Conservation (phyloP, 177 flowering plant genomes). For the Vitis hybrid region DNA sequence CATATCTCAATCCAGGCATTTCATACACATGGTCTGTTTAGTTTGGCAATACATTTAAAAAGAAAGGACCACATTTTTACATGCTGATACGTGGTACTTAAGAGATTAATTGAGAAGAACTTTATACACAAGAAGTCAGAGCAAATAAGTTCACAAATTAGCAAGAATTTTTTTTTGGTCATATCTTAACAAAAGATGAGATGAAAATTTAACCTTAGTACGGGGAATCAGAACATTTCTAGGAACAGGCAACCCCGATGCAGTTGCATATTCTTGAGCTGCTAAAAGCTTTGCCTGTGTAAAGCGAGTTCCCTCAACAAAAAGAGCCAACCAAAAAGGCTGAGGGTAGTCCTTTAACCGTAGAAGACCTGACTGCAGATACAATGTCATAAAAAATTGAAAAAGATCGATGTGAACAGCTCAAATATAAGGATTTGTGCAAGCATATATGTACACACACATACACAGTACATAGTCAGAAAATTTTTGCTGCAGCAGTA, state of each 20-base stretch:
- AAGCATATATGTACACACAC: not conserved
- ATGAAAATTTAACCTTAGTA: constrained; percentile 65
- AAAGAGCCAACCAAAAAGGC: constrained; percentile 99
- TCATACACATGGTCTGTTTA: too few relatives aligned
- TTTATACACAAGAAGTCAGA: too few relatives aligned
- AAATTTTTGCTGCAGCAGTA: constrained; percentile 15
- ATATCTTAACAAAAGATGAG: not conserved
- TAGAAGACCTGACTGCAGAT: constrained; percentile 76
- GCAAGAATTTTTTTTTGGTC: too few relatives aligned
- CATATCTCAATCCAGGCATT: too few relatives aligned
- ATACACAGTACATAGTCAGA: not conserved
- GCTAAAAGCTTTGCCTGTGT: constrained; percentile 91
- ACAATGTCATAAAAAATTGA: constrained; percentile 15
- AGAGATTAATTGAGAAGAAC: too few relatives aligned
- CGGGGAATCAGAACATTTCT: constrained; percentile 97
- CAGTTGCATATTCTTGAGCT: constrained; percentile 93
- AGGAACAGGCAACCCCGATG: constrained; percentile 79
- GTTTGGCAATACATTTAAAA: too few relatives aligned
- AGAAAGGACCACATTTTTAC: too few relatives aligned
- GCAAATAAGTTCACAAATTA: too few relatives aligned
- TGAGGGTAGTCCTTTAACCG: constrained; percentile 75
- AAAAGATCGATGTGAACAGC: constrained; percentile 9
- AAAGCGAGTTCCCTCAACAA: constrained; percentile 98
- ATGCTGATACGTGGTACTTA: too few relatives aligned
- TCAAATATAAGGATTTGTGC: not conserved